Evolutionary conservation across 371 early-diverging fungal genomes (phyloP).

Genomic region (Rhizomucor pusillus): DNA sequence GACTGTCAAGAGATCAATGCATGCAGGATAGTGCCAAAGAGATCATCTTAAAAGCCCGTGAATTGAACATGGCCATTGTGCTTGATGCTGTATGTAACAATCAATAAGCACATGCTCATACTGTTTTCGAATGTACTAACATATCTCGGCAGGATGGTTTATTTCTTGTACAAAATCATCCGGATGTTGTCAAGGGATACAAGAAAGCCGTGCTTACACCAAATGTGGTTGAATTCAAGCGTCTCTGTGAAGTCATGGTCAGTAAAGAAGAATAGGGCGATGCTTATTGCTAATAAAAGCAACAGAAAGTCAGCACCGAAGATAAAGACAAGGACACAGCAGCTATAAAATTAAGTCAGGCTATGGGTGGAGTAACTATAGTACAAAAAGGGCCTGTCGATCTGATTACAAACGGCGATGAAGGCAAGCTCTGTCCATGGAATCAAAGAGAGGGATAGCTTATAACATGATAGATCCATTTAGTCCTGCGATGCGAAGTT

Average conservation of each 20-base stretch:
- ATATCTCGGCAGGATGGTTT: slow-evolving; percentile 69
- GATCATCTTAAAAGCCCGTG: slow-evolving; percentile 63
- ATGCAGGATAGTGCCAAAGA: slow-evolving; percentile 62
- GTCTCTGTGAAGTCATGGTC: slow-evolving; percentile 75
- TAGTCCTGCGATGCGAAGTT: slow-evolving; percentile 60
- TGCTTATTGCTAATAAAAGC: not conserved
- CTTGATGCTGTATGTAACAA: slow-evolving; percentile 80
- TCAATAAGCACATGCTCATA: not conserved
- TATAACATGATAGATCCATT: not conserved
- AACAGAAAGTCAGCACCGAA: slow-evolving; percentile 39
- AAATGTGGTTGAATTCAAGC: slow-evolving; percentile 83
- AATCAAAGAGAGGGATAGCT: not conserved
- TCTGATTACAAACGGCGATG: slow-evolving; percentile 73
- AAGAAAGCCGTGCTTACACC: slow-evolving; percentile 85
- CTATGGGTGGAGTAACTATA: slow-evolving; percentile 70
- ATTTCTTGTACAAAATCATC: slow-evolving; percentile 69
- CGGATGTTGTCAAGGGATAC: slow-evolving; percentile 73
- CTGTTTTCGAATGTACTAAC: not conserved
- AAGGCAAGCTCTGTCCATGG: slow-evolving; percentile 38
- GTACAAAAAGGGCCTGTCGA: slow-evolving; percentile 87
- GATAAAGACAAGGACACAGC: slow-evolving; percentile 33
- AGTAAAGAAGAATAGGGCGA: not conserved
- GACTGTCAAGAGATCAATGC: slow-evolving; percentile 74
- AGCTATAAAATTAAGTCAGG: slow-evolving; percentile 45
- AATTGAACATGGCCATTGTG: slow-evolving; percentile 71